Evolutionary conservation across 2,329 filamentous ascomycete species (phyloP).

Genomic region (Phialophora verrucosa): DNA sequence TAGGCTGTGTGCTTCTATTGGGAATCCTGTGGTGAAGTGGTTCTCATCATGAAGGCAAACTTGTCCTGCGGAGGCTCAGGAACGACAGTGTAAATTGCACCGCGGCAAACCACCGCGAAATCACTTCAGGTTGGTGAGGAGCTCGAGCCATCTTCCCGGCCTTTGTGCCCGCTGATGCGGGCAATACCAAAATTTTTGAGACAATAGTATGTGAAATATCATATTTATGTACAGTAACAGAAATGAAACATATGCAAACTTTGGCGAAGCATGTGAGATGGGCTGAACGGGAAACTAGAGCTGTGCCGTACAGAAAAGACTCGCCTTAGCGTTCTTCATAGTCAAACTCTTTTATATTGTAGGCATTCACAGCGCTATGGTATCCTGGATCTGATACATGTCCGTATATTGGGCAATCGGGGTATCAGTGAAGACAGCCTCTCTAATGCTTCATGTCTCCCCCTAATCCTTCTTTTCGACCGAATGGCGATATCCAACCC

Average conservation of each 20-base stretch:
- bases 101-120: not conserved
- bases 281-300: constrained; percentile 25
- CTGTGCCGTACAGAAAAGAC: not conserved
- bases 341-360: not conserved
- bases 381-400: not conserved
- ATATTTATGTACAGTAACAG: not conserved
- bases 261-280: not conserved
- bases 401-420: not conserved
- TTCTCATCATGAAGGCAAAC: not conserved
- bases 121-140: not conserved
- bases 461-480: too few species aligned
- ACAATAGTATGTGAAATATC: not conserved
- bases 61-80: not conserved
- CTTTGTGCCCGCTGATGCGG: not conserved
- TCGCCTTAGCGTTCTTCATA: not conserved
- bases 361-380: not conserved
- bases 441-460: not conserved
- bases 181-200: not conserved
- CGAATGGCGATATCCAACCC: constrained; percentile 4
- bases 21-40: not conserved
- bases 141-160: not conserved
- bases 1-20: not conserved
- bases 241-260: not conserved
- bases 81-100: not conserved
- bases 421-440: not conserved